Base-by-base conservation (phyloP, 768 basidiomycete genomes). In the Leccinum imitatum region DNA sequence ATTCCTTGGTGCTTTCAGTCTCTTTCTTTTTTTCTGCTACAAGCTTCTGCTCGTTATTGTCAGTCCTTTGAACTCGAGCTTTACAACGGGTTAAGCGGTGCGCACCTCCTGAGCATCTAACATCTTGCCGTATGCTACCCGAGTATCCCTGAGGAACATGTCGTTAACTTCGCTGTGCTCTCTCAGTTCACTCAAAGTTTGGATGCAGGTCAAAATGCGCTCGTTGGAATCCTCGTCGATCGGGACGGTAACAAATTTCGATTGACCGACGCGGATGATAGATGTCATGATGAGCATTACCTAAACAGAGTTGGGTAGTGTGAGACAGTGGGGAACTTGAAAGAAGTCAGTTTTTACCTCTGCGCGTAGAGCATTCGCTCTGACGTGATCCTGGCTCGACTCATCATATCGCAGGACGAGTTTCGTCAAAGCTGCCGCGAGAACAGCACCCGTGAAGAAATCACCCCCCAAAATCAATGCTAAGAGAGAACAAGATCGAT, bases 251-350 rank as follows among this genome's bases (percentile, higher is more conserved):
- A 90, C 91, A 65, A 96, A 95, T 71, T 95, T 96, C 56, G 94
- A 95, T 76, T 98, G 96, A 39, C 97, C 97, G 57, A 98, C 93
- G 52, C 97, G 93, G 70, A 98, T 91, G 71, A 95, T 82, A 9
- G 95, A 97, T 1, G 95, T 89, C 97, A 99, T 98, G 72, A 98
- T 93, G 56, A 99, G 82, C 92, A 99, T 98, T 6, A 92, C 87
- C 90, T 92, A 66, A 15, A 61, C 10, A 19, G 33, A 46, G 56
- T 56, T 4, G 11, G 47, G 44, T n/a, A 5, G 10, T 3, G 37
- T 53, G 17, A 60, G 57, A 47, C 48, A 11, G 37, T 30, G 23
- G 13, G 21, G 4, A 23, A 9, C 30, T 44, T 7, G 23, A 11
- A 51, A 54, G 17, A 21, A 47, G 30, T 7, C 14, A 17, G 35